These are phyloP conservation scores for Fraxinus greggii DNA, from an alignment of 305 asterid genomes.

Conservation along the genomic window DNA sequence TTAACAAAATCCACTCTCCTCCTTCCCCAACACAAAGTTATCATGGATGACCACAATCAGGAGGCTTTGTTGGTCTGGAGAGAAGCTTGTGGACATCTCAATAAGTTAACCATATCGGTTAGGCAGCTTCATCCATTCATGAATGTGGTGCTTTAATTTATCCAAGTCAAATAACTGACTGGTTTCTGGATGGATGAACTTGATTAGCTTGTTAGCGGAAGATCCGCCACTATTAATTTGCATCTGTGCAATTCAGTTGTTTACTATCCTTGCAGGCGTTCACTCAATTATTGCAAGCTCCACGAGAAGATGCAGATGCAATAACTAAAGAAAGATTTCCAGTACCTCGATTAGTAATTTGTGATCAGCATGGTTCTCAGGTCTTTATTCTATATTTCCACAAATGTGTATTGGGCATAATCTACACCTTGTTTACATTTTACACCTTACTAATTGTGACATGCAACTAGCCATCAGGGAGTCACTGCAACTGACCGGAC, in stretches of 20 bases:
- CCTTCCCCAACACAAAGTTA: neutral
- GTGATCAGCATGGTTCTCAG: slow-evolving; percentile 99
- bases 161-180: neutral
- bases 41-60: neutral
- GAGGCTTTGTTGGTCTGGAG: neutral
- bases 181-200: slow-evolving; percentile 18
- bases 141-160: neutral
- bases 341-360: slow-evolving; percentile 87
- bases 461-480: slow-evolving; percentile 1
- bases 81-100: slow-evolving; percentile 8
- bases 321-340: slow-evolving; percentile 82
- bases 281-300: slow-evolving; percentile 79
- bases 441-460: neutral
- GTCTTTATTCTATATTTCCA: slow-evolving; percentile 38
- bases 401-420: slow-evolving; percentile 11
- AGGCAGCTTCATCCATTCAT: neutral
- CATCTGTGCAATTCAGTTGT: slow-evolving; percentile 13
- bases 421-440: slow-evolving; percentile 1
- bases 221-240: slow-evolving; percentile 6
- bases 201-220: slow-evolving; percentile 16
- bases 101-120: slow-evolving; percentile 5
- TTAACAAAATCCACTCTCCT: neutral
- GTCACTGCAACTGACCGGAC: neutral
- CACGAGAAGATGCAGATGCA: slow-evolving; percentile 71
- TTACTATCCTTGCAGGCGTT: slow-evolving; percentile 59